Evolutionary conservation across 1,139 yeast species (phyloP).

Genomic region (Saccharomyces hybrid): DNA sequence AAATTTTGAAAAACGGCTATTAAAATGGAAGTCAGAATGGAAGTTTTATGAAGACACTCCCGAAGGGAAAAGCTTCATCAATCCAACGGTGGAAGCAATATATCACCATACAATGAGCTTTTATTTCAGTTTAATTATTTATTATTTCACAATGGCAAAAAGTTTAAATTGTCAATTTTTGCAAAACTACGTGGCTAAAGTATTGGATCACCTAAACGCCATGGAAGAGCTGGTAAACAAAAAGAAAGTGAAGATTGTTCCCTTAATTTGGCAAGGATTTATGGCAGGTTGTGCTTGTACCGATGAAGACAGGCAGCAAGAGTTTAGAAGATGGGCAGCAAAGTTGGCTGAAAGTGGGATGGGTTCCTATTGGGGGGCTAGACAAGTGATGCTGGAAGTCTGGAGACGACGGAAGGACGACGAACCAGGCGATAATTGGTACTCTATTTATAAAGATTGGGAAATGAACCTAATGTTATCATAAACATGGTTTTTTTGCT

Average conservation of each 20-base stretch:
- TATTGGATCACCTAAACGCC: slow-evolving; percentile 57
- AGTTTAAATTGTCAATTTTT: slow-evolving; percentile 40
- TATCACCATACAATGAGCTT: slow-evolving; percentile 78
- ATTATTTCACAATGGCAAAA: slow-evolving; percentile 61
- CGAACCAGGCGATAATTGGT: slow-evolving; percentile 63
- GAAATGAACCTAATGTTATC: slow-evolving; percentile 71
- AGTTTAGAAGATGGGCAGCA: slow-evolving; percentile 77
- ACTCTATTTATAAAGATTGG: slow-evolving; percentile 73
- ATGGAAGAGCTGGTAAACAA: slow-evolving; percentile 51
- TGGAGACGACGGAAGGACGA: slow-evolving; percentile 67
- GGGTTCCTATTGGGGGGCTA: slow-evolving; percentile 81
- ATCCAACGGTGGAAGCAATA: slow-evolving; percentile 58
- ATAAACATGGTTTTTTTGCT: slow-evolving; percentile 3
- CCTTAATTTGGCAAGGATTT: slow-evolving; percentile 84
- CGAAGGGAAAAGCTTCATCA: slow-evolving; percentile 35
- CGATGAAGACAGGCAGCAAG: slow-evolving; percentile 49
- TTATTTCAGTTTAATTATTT: slow-evolving; percentile 66
- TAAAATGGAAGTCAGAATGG: slow-evolving; percentile 60
- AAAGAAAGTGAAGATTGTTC: slow-evolving; percentile 56
- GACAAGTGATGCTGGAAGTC: slow-evolving; percentile 78
- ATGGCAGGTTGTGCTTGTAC: slow-evolving; percentile 82
- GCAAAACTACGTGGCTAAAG: slow-evolving; percentile 50
- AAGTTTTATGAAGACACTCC: slow-evolving; percentile 21
- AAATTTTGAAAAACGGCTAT: slow-evolving; percentile 45
- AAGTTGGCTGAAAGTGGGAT: slow-evolving; percentile 64